phyloP scores from a whole-genome alignment of 306 rosid species.

The Cucurbita moschata region DNA sequence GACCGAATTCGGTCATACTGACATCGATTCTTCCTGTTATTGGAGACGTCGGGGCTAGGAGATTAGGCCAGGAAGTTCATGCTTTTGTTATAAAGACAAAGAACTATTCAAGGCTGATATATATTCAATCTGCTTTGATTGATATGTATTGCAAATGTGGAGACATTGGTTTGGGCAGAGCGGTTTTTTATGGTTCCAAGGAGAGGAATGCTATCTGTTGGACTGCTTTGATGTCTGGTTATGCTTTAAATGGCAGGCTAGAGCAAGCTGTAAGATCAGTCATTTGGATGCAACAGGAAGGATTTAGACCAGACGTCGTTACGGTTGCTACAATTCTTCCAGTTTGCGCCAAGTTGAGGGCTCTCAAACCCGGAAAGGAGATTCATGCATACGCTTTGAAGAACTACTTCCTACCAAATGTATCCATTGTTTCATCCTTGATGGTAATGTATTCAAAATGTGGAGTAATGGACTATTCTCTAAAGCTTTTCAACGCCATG shows the following conservation, averaged over 20 bases:
- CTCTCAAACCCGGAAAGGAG: constrained; percentile 52
- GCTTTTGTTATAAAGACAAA: constrained; percentile 57
- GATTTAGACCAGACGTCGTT: constrained; percentile 58
- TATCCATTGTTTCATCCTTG: constrained; percentile 43
- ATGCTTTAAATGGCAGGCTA: constrained; percentile 48
- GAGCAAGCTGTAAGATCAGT: constrained; percentile 67
- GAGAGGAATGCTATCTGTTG: constrained; percentile 72
- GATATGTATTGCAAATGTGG: constrained; percentile 88
- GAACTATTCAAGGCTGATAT: constrained; percentile 32
- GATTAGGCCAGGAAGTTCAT: constrained; percentile 56
- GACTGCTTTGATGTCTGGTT: constrained; percentile 78
- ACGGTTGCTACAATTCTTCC: constrained; percentile 64
- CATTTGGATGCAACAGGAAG: constrained; percentile 93
- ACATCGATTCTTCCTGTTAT: constrained; percentile 37
- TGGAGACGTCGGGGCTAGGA: constrained; percentile 34
- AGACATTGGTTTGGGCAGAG: constrained; percentile 47
- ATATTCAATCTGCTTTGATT: constrained; percentile 59
- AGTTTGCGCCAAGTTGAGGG: constrained; percentile 60
- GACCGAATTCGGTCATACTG: constrained; percentile 37
- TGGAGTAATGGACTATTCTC: constrained; percentile 36
- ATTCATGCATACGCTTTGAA: constrained; percentile 67
- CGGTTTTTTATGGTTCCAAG: constrained; percentile 40
- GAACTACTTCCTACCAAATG: constrained; percentile 53
- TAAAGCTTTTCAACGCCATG: constrained; percentile 33
- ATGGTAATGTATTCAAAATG: constrained; percentile 75